phyloP scores from a whole-genome alignment of 495 filamentous ascomycete genomes.

The Tuber microsphaerosporum region DNA sequence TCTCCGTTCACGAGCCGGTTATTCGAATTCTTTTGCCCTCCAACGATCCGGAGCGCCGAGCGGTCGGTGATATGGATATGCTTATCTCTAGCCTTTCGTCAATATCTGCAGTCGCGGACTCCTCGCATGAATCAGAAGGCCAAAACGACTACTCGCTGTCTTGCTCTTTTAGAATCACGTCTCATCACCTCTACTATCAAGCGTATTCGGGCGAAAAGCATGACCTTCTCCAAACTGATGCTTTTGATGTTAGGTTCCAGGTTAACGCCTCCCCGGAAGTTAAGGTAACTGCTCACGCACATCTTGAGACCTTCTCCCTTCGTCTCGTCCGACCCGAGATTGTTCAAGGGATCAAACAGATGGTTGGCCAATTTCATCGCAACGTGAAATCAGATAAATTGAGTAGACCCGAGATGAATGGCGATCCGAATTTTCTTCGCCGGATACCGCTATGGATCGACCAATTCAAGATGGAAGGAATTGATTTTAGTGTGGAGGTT shows the following conservation, averaged over 20 bases:
- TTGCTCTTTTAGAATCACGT: constrained; percentile 71
- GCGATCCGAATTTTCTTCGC: constrained; percentile 62
- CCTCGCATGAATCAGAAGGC: constrained; percentile 79
- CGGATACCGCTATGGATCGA: constrained; percentile 75
- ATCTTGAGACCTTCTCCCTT: constrained; percentile 75
- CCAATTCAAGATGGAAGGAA: constrained; percentile 75
- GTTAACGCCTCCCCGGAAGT: constrained; percentile 80
- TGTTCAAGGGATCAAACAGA: constrained; percentile 81
- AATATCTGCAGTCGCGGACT: constrained; percentile 84
- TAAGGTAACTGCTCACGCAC: constrained; percentile 69
- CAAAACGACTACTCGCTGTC: constrained; percentile 79
- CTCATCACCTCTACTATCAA: constrained; percentile 93
- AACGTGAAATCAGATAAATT: constrained; percentile 59
- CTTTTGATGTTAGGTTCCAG: constrained; percentile 75
- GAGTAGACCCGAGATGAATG: constrained; percentile 47
- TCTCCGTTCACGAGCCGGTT: constrained; percentile 94
- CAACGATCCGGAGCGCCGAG: constrained; percentile 53
- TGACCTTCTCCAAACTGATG: constrained; percentile 76
- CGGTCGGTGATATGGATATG: constrained; percentile 71
- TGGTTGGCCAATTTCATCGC: constrained; percentile 67
- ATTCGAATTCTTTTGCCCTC: constrained; percentile 78
- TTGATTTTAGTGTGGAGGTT: constrained; percentile 81
- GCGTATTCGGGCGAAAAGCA: constrained; percentile 72
- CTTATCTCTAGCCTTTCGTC: constrained; percentile 91
- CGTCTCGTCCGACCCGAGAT: constrained; percentile 89